Evolutionary conservation across 345 rosid genomes (phyloP), one percentile per base, ranked within the genome.

Genomic region (Barbarea vulgaris): DNA sequence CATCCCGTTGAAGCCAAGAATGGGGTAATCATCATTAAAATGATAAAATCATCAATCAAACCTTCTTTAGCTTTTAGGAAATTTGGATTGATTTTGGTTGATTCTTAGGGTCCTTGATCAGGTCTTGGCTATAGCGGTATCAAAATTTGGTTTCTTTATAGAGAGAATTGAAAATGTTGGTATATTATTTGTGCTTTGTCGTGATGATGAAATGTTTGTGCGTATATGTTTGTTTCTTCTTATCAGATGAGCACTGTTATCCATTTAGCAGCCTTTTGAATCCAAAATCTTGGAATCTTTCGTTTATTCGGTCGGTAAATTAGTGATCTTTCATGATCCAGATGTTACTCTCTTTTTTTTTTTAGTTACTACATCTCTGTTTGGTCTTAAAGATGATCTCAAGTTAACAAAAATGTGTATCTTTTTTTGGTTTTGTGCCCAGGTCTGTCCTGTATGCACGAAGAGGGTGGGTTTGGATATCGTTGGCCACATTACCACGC

Each of bases 1-100:
- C 98, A 93, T 84, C 96, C 98, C 3, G 77, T 85, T n/a, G 97
- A 90, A 73, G 88, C 85, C 37, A 87, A 84, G 69, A 85, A 84
- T 30, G 98, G 98, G 94, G 98, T 88, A 87, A 78, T 53, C 7
- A 78, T 53, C 7, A 3, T 10, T 9, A 54, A 5, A 27, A 22
- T 37, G 14, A 39, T n/a, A 24, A 28, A 28, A 68, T 58, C 54
- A 51, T 36, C 70, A 18, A 39, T 18, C 65, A 41, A 41, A 33
- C 28, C 18, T 44, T 18, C 15, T 22, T 27, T 31, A 37, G 10
- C 30, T 19, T 19, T 47, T 57, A 24, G 14, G 21, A 21, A 15
- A 9, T 22, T 22, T 34, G 1, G 36, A 62, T 63, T 18, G 21
- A n/a, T n/a, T 60, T 42, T 53, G 59, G 33, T 7, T 54, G 44